Percentiles rank a stretch among this genome's conserved stretches.
Evolutionary conservation across 345 rosid genomes (phyloP).

Genomic region (Gossypium mustelinum): DNA sequence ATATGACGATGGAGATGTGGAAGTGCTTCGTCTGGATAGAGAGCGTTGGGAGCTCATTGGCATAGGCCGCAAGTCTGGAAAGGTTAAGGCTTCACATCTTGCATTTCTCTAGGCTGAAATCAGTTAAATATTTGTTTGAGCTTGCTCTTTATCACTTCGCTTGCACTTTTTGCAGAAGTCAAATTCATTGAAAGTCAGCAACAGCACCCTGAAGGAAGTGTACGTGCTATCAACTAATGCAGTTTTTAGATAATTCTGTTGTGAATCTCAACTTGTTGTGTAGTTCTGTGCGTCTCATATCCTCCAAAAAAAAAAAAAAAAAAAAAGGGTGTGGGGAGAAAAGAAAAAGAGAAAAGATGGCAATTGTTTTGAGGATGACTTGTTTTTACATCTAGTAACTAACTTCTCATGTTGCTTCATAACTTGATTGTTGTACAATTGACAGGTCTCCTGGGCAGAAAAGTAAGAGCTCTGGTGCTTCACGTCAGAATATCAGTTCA

Average conservation of each 20-base stretch:
- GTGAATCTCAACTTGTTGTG: not conserved
- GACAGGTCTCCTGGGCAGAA: slow-evolving; percentile 51
- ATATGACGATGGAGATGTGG: slow-evolving; percentile 94
- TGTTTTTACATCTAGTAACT: slow-evolving; percentile 3
- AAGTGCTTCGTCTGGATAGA: slow-evolving; percentile 77
- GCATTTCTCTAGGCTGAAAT: slow-evolving; percentile 5
- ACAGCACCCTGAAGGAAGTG: slow-evolving; percentile 46
- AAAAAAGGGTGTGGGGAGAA: too few relatives aligned
- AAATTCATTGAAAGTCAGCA: slow-evolving; percentile 30
- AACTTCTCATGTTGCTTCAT: slow-evolving; percentile 12
- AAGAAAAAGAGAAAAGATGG: not conserved
- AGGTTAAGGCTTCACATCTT: slow-evolving; percentile 3
- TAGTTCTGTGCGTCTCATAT: not conserved
- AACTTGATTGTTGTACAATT: slow-evolving; percentile 34
- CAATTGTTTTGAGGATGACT: not conserved
- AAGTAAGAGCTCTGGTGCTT: slow-evolving; percentile 33
- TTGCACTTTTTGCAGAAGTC: slow-evolving; percentile 48
- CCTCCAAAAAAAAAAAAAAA: not conserved
- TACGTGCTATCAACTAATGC: slow-evolving; percentile 31
- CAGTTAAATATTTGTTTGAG: not conserved
- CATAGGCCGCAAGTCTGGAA: slow-evolving; percentile 35
- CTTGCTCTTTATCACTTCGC: slow-evolving; percentile 20
- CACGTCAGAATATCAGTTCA: slow-evolving; percentile 40
- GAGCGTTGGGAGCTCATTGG: slow-evolving; percentile 87
- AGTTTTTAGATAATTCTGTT: slow-evolving; percentile 3